Conservation (phyloP, 2,329 filamentous ascomycete species). For the Alternaria incomplexa region DNA sequence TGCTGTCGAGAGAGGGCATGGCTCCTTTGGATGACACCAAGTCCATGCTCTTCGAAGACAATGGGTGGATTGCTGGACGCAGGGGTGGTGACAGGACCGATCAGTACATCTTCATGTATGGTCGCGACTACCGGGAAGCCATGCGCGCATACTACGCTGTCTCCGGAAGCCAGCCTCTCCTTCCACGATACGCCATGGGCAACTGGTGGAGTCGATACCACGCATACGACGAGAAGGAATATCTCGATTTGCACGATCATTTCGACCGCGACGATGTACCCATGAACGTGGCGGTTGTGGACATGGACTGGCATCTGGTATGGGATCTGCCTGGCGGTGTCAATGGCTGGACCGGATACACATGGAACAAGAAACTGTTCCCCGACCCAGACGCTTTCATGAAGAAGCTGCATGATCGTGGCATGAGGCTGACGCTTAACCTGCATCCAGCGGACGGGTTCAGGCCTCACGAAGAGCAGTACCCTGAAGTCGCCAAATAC, state of each 20-base stretch:
- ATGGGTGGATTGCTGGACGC: slow-evolving; percentile 60
- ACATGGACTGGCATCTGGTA: slow-evolving; percentile 72
- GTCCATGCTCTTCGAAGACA: slow-evolving; percentile 62
- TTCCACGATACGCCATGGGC: slow-evolving; percentile 65
- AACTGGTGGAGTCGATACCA: slow-evolving; percentile 73
- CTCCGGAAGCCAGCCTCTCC: slow-evolving; percentile 61
- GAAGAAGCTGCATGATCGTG: slow-evolving; percentile 57
- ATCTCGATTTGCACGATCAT: slow-evolving; percentile 63
- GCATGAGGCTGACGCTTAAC: slow-evolving; percentile 64
- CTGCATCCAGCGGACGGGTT: slow-evolving; percentile 68
- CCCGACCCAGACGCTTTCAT: slow-evolving; percentile 62
- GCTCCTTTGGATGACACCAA: slow-evolving; percentile 61
- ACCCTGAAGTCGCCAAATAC: slow-evolving; percentile 60
- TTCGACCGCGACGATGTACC: slow-evolving; percentile 61
- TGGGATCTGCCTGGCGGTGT: slow-evolving; percentile 38
- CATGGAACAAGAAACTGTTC: slow-evolving; percentile 65
- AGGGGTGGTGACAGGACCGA: slow-evolving; percentile 58
- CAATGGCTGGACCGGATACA: slow-evolving; percentile 68
- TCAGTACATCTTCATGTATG: slow-evolving; percentile 67
- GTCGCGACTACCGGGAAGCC: slow-evolving; percentile 61
- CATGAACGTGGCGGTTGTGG: slow-evolving; percentile 65
- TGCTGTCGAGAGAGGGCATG: slow-evolving; percentile 60
- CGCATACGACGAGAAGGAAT: slow-evolving; percentile 62
- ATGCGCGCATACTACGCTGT: slow-evolving; percentile 62
- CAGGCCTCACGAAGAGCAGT: slow-evolving; percentile 62